Evolutionary conservation across 139 green algal genomes (phyloP), one percentile per base, ranked within the genome.

Genomic region (Coelastrella sp.): DNA sequence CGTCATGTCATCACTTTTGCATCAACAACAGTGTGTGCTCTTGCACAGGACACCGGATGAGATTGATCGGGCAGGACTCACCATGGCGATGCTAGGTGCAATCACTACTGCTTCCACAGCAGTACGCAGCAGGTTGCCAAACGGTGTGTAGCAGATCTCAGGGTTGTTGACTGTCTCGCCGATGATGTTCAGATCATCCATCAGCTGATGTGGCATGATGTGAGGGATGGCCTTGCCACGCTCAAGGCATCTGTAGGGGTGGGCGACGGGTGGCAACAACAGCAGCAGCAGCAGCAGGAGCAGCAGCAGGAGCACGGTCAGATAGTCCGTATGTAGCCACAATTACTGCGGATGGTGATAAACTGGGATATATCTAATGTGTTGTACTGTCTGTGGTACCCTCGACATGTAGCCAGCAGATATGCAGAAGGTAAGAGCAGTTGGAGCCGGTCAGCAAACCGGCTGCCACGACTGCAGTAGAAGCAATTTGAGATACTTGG

Each of bases 171-270:
- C 80, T 22, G 58, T 47, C 3, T 22, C 20, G 17, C 64, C 78
- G 14, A 91, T 87, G 32, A 54, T 22, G 10, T 23, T 59, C 47
- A 91, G 87, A n/a, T 88, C 80, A 32, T 91, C 88, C 80, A 88
- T 32, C 73, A 91, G 71, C 80, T 87, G 60, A 66, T 91, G 88
- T 5, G 88, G 88, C 80, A 88, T 74, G 47, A 91, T 60, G 80
- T 81, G 56, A 22, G 88, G 88, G 1, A 10, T 88, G 87, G 16
- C 32, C 3, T 73, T 57, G 19, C 87, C 88, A 32, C 23, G 57
- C 88, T 84, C 88, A 4, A 90, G 74, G 22, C 56, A 74, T 56
- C 85, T 90, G 85, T 7, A 66, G 19, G 54, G 3, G 7, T 7
- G 4, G 2, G 32, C 76, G 64, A 10, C 73, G 17, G 22, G 73